These are phyloP conservation scores for Teunomyces tritomae DNA, from an alignment of 805 yeast genomes.

Conservation along the genomic window DNA sequence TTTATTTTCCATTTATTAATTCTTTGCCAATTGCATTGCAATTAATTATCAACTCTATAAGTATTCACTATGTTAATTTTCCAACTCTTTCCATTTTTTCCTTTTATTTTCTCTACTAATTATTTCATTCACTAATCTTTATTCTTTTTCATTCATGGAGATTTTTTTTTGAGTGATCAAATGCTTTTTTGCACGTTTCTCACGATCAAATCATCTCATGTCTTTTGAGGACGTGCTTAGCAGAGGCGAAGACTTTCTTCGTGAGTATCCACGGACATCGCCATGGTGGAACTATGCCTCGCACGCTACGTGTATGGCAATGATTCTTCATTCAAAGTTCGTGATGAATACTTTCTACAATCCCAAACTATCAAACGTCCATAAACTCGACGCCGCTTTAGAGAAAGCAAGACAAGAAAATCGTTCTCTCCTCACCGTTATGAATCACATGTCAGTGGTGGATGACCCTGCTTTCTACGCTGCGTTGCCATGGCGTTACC, in stretches of 20 bases:
- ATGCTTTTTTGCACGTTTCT: not conserved
- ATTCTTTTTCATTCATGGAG: not conserved
- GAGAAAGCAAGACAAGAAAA: conserved; percentile 62
- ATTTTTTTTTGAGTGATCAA: too few relatives aligned
- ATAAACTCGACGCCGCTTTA: conserved; percentile 62
- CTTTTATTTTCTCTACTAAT: too few relatives aligned
- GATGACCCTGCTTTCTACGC: conserved; percentile 95
- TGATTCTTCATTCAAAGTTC: conserved; percentile 63
- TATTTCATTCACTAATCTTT: too few relatives aligned
- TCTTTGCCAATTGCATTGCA: too few relatives aligned
- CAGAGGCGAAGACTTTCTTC: conserved; percentile 71
- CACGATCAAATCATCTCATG: conserved; percentile 37
- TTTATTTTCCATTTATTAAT: too few relatives aligned
- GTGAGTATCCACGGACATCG: conserved; percentile 58
- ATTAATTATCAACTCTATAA: too few relatives aligned
- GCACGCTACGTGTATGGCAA: conserved; percentile 62
- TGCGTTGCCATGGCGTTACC: conserved; percentile 69
- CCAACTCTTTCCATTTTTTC: too few relatives aligned
- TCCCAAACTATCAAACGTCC: conserved; percentile 59
- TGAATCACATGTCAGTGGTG: conserved; percentile 90
- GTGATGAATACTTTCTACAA: conserved; percentile 61
- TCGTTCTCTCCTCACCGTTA: conserved; percentile 75
- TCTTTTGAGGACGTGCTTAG: conserved; percentile 65
- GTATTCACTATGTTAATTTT: too few relatives aligned
- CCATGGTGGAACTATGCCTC: conserved; percentile 66